phyloP scores from a whole-genome alignment of 1,284 basidiomycete genomes.

The Singerocomus rubriflavus region DNA sequence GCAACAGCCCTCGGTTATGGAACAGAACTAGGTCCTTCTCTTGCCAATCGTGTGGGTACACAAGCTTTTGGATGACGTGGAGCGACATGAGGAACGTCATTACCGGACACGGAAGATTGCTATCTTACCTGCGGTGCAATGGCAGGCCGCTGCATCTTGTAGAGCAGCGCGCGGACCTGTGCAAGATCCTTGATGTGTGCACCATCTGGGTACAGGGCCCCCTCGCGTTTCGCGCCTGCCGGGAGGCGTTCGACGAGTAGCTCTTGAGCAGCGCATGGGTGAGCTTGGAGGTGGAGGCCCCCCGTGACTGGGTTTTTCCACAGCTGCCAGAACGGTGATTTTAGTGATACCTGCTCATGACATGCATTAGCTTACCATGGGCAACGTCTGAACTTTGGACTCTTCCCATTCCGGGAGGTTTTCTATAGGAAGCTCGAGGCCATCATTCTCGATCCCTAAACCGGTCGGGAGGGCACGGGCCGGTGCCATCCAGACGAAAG shows the following conservation, averaged over 20 bases:
- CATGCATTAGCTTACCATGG: constrained; percentile 47
- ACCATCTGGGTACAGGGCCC: constrained; percentile 66
- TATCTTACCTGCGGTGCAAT: constrained; percentile 56
- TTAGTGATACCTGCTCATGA: constrained; percentile 3
- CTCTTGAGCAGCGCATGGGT: constrained; percentile 52
- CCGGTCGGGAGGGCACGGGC: constrained; percentile 63
- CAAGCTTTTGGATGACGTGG: constrained; percentile 33
- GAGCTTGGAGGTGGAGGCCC: constrained; percentile 66
- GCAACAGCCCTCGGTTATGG: constrained; percentile 68
- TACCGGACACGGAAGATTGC: not conserved
- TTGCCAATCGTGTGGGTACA: constrained; percentile 61
- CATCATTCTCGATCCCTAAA: constrained; percentile 68
- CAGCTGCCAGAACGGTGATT: constrained; percentile 36
- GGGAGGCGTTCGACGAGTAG: constrained; percentile 59
- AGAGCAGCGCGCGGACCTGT: constrained; percentile 59
- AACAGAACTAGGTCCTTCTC: constrained; percentile 67
- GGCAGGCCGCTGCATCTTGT: constrained; percentile 71
- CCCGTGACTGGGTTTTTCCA: constrained; percentile 82
- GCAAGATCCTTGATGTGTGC: constrained; percentile 61
- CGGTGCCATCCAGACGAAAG: constrained; percentile 75
- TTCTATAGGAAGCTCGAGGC: constrained; percentile 52
- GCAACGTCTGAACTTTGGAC: constrained; percentile 60
- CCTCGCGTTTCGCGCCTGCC: constrained; percentile 38
- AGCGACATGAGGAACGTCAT: not conserved
- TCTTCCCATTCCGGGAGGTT: constrained; percentile 68